Conservation (phyloP, 2,329 filamentous ascomycete species). For the Plectosphaerella cucumerina region DNA sequence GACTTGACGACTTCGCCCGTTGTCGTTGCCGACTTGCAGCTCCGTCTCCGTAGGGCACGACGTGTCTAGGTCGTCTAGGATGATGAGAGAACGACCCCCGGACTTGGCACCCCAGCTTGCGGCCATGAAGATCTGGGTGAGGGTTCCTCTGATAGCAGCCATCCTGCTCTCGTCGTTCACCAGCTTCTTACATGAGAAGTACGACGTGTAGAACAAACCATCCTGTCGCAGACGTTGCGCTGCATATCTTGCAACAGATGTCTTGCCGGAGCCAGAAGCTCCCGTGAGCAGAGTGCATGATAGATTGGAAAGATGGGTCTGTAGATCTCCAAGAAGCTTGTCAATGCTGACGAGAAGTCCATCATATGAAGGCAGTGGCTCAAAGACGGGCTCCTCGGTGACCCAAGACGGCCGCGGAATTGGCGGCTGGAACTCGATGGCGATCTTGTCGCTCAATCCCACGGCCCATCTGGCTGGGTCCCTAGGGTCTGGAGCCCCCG, state of each 20-base stretch:
- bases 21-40: slow-evolving; percentile 88
- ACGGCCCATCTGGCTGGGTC: slow-evolving; percentile 59
- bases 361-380: slow-evolving; percentile 51
- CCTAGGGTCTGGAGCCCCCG: background rate
- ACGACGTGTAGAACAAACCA: slow-evolving; percentile 75
- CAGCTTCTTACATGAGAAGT: slow-evolving; percentile 81
- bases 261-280: slow-evolving; percentile 86
- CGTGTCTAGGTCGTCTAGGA: slow-evolving; percentile 90
- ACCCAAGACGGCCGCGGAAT: slow-evolving; percentile 62
- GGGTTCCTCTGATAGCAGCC: slow-evolving; percentile 83
- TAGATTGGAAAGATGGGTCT: slow-evolving; percentile 73
- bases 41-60: slow-evolving; percentile 93
- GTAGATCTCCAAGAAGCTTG: slow-evolving; percentile 64
- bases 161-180: slow-evolving; percentile 89
- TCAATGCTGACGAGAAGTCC: slow-evolving; percentile 82
- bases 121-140: slow-evolving; percentile 79
- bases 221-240: slow-evolving; percentile 69
- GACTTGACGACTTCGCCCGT: slow-evolving; percentile 85
- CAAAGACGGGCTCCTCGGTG: slow-evolving; percentile 37
- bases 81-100: slow-evolving; percentile 77
- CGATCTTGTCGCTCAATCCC: slow-evolving; percentile 69
- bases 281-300: slow-evolving; percentile 90
- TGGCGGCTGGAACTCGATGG: slow-evolving; percentile 72
- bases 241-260: slow-evolving; percentile 70
- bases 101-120: slow-evolving; percentile 89